Evolutionary conservation across 2,329 filamentous ascomycete species (phyloP), one percentile per base, ranked within the genome.

Genomic region (Periconia sp.): DNA sequence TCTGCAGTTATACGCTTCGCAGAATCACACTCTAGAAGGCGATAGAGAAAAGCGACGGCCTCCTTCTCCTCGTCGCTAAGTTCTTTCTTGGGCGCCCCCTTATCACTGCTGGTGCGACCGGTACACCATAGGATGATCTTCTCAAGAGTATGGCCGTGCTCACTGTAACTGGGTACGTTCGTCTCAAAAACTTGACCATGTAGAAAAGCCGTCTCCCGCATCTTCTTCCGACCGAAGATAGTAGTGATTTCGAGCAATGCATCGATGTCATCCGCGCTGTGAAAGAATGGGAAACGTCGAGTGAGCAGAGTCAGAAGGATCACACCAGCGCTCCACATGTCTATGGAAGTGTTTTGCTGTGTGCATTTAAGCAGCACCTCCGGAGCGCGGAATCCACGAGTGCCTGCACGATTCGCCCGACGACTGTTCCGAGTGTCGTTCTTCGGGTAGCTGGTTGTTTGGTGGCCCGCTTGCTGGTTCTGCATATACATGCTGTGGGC

Each of bases 341-440:
- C 94, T 62, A 99, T 94, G 63, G 93, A 71, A 42, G 90, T 93
- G 3, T 89, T 95, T 73, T 99, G 94, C 59, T 92, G 89, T 0
- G 92, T 97, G 76, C 94, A 99, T 74, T 99, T 99, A 76, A 97
- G 90, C 1, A 99, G 81, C 2, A 99, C 94, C 74, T 99, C 94
- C 8, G 94, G 94, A 0, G 94, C 94, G 50, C 94, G 90, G 76
- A 99, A 99, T 1, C 94, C 94, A 70, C 94, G 84, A 6, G 94
- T 99, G 18, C 94, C 94, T 5, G 94, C 94, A 56, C 94, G 87
- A 73, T 99, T 99, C 43, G 94, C 94, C 47, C 94, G 87, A 52
- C 92, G 85, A 23, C 92, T 94, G 3, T 91, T 90, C 2, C 94
- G 87, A 8, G 87, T 90, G 68, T 99, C 94, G 57, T 89, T 89